These are phyloP conservation scores for Penicillium olsonii DNA, from an alignment of 2,329 filamentous ascomycete species.

Conservation along the genomic window DNA sequence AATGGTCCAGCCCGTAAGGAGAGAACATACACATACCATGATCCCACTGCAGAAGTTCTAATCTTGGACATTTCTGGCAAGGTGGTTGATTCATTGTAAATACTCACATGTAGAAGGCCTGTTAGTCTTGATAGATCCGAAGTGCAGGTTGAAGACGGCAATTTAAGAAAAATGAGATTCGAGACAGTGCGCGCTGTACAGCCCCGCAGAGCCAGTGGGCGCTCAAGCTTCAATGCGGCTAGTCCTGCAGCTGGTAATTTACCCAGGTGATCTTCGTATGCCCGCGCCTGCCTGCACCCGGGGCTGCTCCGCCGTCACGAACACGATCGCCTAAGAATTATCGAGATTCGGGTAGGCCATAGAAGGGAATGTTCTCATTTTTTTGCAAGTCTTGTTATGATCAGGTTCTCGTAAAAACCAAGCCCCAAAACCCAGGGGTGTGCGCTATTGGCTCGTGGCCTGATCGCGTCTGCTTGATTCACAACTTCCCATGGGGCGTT, in stretches of 20 bases:
- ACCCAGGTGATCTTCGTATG: not conserved
- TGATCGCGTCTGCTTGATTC: too few relatives aligned
- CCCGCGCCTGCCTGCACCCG: too few relatives aligned
- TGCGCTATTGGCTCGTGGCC: too few relatives aligned
- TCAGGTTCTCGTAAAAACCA: too few relatives aligned
- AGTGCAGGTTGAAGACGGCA: not conserved
- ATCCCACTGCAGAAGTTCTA: not conserved
- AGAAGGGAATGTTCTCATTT: too few relatives aligned
- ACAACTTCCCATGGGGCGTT: too few relatives aligned
- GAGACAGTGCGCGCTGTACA: not conserved
- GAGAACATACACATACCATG: not conserved
- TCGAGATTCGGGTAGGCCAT: too few relatives aligned
- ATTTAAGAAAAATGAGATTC: conserved; percentile 29
- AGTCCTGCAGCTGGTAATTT: not conserved
- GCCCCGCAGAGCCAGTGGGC: not conserved
- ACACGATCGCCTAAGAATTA: too few relatives aligned
- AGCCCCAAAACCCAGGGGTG: too few relatives aligned
- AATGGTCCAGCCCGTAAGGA: not conserved
- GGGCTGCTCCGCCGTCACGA: not conserved
- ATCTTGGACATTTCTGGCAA: not conserved
- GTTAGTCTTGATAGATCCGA: not conserved
- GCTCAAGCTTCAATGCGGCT: not conserved
- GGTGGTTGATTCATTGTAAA: not conserved
- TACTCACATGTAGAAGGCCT: not conserved
- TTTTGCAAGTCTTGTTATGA: too few relatives aligned